These are phyloP conservation scores for Penicillium freii DNA, from an alignment of 2,329 filamentous ascomycete species.

Conservation along the genomic window DNA sequence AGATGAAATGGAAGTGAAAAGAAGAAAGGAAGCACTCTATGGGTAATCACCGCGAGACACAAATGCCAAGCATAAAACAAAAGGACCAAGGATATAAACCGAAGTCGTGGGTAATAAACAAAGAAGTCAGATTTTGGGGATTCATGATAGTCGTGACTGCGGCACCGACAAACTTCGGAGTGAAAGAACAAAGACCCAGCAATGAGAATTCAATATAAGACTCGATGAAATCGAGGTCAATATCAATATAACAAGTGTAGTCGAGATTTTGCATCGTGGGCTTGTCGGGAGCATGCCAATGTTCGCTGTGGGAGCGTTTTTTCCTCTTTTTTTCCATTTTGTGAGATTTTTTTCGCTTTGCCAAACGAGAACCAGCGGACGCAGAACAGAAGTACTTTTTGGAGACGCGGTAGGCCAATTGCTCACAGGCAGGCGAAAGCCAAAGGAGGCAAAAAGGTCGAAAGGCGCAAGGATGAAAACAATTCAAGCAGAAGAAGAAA, in stretches of 20 bases:
- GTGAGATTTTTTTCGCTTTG: slow-evolving; percentile 27
- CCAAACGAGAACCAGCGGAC: slow-evolving; percentile 27
- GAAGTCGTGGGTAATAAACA: slow-evolving; percentile 30
- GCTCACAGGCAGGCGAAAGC: slow-evolving; percentile 34
- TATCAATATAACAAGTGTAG: background rate
- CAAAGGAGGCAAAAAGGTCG: slow-evolving; percentile 22
- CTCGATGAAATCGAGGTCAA: background rate
- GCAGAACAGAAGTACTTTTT: slow-evolving; percentile 36
- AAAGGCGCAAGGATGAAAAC: slow-evolving; percentile 29
- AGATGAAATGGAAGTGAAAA: slow-evolving; percentile 29
- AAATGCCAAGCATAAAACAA: slow-evolving; percentile 39
- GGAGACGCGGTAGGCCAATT: slow-evolving; percentile 31
- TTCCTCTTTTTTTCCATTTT: slow-evolving; percentile 31
- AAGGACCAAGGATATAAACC: slow-evolving; percentile 41
- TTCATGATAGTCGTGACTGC: slow-evolving; percentile 41
- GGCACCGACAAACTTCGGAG: slow-evolving; percentile 16
- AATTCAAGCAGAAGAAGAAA: slow-evolving; percentile 20
- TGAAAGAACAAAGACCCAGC: slow-evolving; percentile 16
- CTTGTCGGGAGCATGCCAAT: slow-evolving; percentile 26
- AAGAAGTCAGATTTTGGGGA: slow-evolving; percentile 26
- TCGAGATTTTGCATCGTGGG: slow-evolving; percentile 12
- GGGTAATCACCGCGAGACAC: slow-evolving; percentile 36
- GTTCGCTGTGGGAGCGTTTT: slow-evolving; percentile 32
- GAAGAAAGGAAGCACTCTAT: slow-evolving; percentile 38
- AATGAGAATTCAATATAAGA: background rate